Conservation (phyloP, 2,329 filamentous ascomycete genomes). For the Pseudogymnoascus sp. region DNA sequence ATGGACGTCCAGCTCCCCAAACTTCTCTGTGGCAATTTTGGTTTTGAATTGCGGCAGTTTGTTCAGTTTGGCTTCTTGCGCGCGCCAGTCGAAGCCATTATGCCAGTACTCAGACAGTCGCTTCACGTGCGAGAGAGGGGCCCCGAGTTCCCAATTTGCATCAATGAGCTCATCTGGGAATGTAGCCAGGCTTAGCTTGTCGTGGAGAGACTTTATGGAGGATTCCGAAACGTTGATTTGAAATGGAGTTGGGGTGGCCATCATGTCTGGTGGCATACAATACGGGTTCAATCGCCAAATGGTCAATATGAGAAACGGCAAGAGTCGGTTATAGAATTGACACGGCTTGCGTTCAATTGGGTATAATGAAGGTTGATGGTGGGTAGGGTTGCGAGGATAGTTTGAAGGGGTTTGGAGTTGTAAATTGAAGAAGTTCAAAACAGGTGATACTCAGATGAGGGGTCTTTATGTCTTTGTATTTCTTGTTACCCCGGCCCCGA, state of each 20-base stretch:
- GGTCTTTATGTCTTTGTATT: not conserved
- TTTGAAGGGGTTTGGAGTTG: not conserved
- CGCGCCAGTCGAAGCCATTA: constrained; percentile 22
- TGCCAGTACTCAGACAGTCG: constrained; percentile 20
- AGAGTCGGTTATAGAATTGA: not conserved
- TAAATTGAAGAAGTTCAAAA: not conserved
- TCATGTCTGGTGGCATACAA: not conserved
- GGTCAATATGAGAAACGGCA: not conserved
- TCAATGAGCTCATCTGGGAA: constrained; percentile 15
- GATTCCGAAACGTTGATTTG: constrained; percentile 11
- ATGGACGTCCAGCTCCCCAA: constrained; percentile 54
- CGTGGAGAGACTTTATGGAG: constrained; percentile 5
- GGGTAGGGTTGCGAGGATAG: not conserved
- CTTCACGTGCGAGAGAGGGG: constrained; percentile 13
- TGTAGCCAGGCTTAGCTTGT: constrained; percentile 11
- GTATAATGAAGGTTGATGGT: not conserved
- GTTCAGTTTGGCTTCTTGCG: constrained; percentile 20
- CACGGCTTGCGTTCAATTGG: not conserved
- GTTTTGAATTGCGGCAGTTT: constrained; percentile 25
- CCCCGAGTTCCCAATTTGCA: constrained; percentile 12
- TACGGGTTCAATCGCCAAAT: not conserved
- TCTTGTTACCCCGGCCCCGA: not conserved
- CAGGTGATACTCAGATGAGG: not conserved
- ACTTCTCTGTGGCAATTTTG: constrained; percentile 43
- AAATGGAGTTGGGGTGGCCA: constrained; percentile 4